Evolutionary conservation across 2,329 filamentous ascomycete species (phyloP).

Genomic region (Neofusicoccum kwambonambiense): DNA sequence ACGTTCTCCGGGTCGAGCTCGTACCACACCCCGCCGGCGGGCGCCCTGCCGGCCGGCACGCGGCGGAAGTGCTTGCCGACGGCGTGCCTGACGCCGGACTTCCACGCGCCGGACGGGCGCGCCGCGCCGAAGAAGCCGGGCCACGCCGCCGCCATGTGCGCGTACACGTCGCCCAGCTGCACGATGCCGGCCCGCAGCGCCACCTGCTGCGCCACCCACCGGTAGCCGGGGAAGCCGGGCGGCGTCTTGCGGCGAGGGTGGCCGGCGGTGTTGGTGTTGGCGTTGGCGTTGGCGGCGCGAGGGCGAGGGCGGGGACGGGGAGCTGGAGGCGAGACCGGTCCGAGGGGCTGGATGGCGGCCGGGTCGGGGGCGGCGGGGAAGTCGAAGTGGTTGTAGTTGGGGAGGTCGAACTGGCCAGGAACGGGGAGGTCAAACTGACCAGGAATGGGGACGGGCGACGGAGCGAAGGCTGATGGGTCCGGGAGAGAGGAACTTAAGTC

Average conservation of each 20-base stretch:
- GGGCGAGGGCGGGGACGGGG: too few species aligned
- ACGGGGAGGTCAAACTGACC: too few species aligned
- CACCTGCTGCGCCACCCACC: not conserved
- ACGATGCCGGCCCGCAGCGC: not conserved
- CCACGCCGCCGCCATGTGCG: not conserved
- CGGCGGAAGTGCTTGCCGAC: not conserved
- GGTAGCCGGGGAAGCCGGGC: not conserved
- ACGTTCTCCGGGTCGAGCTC: not conserved
- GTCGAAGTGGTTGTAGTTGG: not conserved
- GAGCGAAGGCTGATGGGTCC: too few species aligned
- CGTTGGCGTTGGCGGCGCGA: not conserved
- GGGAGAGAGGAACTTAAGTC: too few species aligned
- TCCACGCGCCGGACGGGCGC: not conserved
- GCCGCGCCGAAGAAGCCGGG: not conserved
- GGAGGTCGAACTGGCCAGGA: not conserved
- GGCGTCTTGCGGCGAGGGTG: not conserved
- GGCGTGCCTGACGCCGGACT: not conserved
- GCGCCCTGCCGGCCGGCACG: not conserved
- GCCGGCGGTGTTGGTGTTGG: too few species aligned
- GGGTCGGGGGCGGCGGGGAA: not conserved
- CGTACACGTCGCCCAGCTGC: not conserved
- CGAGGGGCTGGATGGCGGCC: not conserved
- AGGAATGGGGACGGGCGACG: too few species aligned
- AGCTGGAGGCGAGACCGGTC: not conserved
- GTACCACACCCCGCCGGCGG: not conserved